A percentile compares a stretch with the other conserved stretches of the same genome.
phyloP scores from a whole-genome alignment of 2,329 filamentous ascomycete species.

The Epichloe festucae region DNA sequence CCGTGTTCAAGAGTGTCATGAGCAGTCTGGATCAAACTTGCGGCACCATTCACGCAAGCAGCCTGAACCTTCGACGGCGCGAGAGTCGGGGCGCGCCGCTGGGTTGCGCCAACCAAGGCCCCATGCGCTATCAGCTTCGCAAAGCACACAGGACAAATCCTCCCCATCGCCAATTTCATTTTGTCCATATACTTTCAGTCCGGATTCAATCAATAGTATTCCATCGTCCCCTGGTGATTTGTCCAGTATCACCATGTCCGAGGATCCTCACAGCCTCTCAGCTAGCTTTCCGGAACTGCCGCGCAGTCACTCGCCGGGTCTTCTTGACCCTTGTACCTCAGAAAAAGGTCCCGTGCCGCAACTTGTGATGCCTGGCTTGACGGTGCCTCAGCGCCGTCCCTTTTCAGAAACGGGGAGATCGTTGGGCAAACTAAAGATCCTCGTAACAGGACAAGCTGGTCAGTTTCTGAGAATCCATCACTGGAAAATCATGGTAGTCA shows the following conservation, averaged over 20 bases:
- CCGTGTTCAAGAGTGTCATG: slow-evolving; percentile 7
- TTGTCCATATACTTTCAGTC: slow-evolving; percentile 13
- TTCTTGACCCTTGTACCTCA: slow-evolving; percentile 7
- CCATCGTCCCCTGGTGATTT: slow-evolving; percentile 40
- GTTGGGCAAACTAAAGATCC: slow-evolving; percentile 77
- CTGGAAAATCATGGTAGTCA: background rate
- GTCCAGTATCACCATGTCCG: slow-evolving; percentile 29
- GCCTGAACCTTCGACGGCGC: slow-evolving; percentile 4
- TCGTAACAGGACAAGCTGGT: slow-evolving; percentile 72
- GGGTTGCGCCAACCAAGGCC: slow-evolving; percentile 1
- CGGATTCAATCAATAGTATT: slow-evolving; percentile 28
- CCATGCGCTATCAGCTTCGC: slow-evolving; percentile 1
- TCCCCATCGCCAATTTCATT: slow-evolving; percentile 17
- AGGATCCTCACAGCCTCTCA: slow-evolving; percentile 14
- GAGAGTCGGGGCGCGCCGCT: background rate
- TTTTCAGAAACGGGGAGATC: slow-evolving; percentile 80
- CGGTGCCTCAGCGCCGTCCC: slow-evolving; percentile 75
- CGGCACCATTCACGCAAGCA: slow-evolving; percentile 13
- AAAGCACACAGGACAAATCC: slow-evolving; percentile 8
- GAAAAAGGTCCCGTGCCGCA: slow-evolving; percentile 41
- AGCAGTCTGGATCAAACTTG: background rate
- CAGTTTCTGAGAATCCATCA: slow-evolving; percentile 12
- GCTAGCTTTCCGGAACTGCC: slow-evolving; percentile 11
- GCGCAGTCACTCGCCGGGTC: slow-evolving; percentile 9
- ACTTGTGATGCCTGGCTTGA: slow-evolving; percentile 94